phyloP scores from a whole-genome alignment of 2,329 filamentous ascomycete species.

The Hypomyces rosellus region DNA sequence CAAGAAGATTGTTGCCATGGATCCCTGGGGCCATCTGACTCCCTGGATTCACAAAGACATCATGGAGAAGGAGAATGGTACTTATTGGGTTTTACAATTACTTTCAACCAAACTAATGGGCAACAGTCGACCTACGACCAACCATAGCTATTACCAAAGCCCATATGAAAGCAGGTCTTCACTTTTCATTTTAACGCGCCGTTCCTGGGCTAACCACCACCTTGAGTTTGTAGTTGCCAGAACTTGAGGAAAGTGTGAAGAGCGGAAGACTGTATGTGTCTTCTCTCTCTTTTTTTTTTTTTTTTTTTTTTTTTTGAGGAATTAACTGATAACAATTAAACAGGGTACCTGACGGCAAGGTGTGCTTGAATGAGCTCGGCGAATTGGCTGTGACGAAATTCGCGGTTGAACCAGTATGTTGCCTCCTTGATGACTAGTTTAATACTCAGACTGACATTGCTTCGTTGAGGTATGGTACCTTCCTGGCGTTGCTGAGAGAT shows the following conservation, averaged over 20 bases:
- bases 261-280: constrained; percentile 60
- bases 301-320: neutral
- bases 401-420: constrained; percentile 80
- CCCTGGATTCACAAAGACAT: constrained; percentile 77
- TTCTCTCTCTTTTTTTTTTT: neutral
- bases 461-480: constrained; percentile 63
- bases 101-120: constrained; percentile 8
- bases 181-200: neutral
- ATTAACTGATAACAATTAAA: constrained; percentile 11
- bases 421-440: neutral
- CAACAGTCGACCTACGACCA: constrained; percentile 69
- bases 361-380: constrained; percentile 77
- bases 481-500: constrained; percentile 82
- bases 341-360: constrained; percentile 71
- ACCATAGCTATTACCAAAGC: constrained; percentile 89
- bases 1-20: constrained; percentile 97
- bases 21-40: constrained; percentile 82
- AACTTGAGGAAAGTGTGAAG: constrained; percentile 82
- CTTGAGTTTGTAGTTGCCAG: constrained; percentile 55
- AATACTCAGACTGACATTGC: neutral
- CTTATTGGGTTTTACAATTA: constrained; percentile 6
- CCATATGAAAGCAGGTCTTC: constrained; percentile 65
- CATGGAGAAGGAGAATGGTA: constrained; percentile 67
- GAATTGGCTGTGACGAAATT: constrained; percentile 95
- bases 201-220: neutral